These are phyloP conservation scores for Monosporozyma servazzii DNA, from an alignment of 805 yeast species.

Conservation along the genomic window DNA sequence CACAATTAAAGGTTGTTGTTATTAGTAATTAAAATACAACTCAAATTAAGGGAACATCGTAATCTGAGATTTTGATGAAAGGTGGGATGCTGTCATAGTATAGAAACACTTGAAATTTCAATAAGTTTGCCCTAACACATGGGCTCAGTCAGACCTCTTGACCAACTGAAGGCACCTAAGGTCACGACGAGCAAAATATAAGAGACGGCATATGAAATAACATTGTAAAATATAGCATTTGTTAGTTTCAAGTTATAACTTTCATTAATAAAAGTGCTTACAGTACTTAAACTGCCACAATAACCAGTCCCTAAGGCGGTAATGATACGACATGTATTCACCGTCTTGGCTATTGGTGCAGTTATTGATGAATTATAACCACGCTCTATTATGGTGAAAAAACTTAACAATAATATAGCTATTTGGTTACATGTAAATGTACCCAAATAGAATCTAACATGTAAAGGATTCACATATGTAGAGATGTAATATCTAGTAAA, in stretches of 20 bases:
- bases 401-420: slow-evolving; percentile 26
- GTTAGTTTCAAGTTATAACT: slow-evolving; percentile 33
- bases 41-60: background rate
- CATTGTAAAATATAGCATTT: slow-evolving; percentile 43
- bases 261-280: slow-evolving; percentile 72
- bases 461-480: slow-evolving; percentile 36
- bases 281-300: slow-evolving; percentile 64
- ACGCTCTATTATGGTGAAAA: slow-evolving; percentile 26
- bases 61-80: background rate
- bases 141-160: slow-evolving; percentile 25
- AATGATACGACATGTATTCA: slow-evolving; percentile 41
- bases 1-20: background rate
- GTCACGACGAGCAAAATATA: slow-evolving; percentile 47
- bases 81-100: background rate
- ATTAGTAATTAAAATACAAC: background rate
- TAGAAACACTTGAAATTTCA: too few relatives aligned
- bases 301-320: slow-evolving; percentile 53
- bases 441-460: slow-evolving; percentile 44
- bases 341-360: slow-evolving; percentile 25
- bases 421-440: slow-evolving; percentile 42
- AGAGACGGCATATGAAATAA: slow-evolving; percentile 37
- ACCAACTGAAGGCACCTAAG: slow-evolving; percentile 69
- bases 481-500: slow-evolving; percentile 48
- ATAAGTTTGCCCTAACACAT: slow-evolving; percentile 6
- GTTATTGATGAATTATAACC: slow-evolving; percentile 28